A percentile compares a stretch with the other conserved stretches of the same genome.
These are phyloP conservation scores for Hortaea sp. DNA, from an alignment of 2,329 filamentous ascomycete genomes.

Conservation along the genomic window DNA sequence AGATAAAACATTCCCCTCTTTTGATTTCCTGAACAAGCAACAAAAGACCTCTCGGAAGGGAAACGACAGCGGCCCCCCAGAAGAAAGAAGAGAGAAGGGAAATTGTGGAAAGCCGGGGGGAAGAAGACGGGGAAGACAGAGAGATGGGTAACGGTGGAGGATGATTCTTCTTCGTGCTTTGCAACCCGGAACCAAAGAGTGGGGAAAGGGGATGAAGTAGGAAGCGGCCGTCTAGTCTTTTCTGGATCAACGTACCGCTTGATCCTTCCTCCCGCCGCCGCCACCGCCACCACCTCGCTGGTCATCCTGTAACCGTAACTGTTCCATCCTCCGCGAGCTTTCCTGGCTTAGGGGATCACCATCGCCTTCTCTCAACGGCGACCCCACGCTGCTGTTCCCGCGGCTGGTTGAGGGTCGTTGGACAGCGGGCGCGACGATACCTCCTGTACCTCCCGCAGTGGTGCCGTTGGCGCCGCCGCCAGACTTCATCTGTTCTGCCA, in stretches of 20 bases:
- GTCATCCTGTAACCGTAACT: conserved; percentile 80
- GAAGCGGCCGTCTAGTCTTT: neutral
- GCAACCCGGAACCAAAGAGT: no score
- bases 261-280: conserved; percentile 34
- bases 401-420: conserved; percentile 18
- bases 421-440: neutral
- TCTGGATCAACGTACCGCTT: conserved; percentile 26
- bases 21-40: no score
- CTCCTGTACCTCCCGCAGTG: conserved; percentile 22
- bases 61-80: no score
- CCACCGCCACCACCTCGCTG: conserved; percentile 11
- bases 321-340: conserved; percentile 70
- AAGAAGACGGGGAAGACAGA: no score
- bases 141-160: no score
- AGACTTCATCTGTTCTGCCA: conserved; percentile 48
- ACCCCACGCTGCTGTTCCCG: conserved; percentile 5
- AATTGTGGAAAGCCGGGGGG: no score
- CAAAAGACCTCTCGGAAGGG: no score
- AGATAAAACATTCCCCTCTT: no score
- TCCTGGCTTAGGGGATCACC: conserved; percentile 56
- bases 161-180: no score
- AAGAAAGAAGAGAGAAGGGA: no score
- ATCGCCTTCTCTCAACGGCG: conserved; percentile 53
- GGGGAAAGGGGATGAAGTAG: neutral
- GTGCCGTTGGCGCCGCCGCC: conserved; percentile 17